These are phyloP conservation scores for Angophora floribunda DNA, from an alignment of 345 rosid species.

Conservation along the genomic window DNA sequence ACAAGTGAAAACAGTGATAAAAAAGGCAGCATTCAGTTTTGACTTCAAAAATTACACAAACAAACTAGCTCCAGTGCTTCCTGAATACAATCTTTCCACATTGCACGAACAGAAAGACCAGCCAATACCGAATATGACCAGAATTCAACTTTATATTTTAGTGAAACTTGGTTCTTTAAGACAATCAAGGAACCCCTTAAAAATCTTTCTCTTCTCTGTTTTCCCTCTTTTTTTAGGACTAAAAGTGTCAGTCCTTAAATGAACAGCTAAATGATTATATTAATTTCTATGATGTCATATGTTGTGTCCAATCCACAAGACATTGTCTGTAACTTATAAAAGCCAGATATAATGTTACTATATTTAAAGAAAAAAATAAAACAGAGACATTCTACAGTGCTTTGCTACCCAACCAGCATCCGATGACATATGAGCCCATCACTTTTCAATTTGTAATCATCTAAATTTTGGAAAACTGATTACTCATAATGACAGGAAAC, in stretches of 20 bases:
- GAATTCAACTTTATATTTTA: background rate
- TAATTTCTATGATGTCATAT: background rate
- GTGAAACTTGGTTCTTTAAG: background rate
- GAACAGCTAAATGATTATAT: background rate
- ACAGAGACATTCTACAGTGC: background rate
- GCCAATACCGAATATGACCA: background rate
- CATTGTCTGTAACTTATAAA: background rate
- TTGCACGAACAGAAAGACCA: background rate
- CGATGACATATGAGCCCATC: background rate
- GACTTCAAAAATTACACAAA: background rate
- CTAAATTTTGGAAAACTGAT: background rate
- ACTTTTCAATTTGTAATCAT: background rate
- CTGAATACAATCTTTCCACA: background rate
- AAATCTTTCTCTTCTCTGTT: background rate
- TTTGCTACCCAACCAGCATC: background rate
- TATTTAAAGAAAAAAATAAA: background rate
- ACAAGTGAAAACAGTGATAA: background rate
- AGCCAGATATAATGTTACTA: background rate
- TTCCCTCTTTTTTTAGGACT: background rate
- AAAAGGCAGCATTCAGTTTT: background rate
- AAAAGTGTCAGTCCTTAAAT: background rate
- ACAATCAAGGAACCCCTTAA: background rate
- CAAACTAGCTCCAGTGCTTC: background rate
- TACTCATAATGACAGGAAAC: background rate
- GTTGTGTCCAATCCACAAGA: background rate